These are phyloP conservation scores for Paratinospora sagittata DNA, from an alignment of 164 flowering plant species.

Conservation along the genomic window DNA sequence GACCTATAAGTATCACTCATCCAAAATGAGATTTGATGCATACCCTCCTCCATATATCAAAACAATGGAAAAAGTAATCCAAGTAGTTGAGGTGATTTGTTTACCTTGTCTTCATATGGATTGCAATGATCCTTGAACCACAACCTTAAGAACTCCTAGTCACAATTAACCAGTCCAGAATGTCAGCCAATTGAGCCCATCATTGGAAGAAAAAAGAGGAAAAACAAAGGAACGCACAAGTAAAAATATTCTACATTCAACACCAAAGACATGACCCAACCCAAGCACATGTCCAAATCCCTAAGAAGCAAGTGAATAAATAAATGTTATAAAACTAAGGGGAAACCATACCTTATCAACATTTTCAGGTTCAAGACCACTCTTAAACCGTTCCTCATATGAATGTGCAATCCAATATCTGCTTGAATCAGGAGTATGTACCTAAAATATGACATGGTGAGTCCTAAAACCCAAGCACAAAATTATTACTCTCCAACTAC, in stretches of 20 bases:
- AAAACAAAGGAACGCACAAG: not conserved
- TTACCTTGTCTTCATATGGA: slow-evolving; percentile 85
- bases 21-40: slow-evolving; percentile 8
- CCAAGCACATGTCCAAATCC: too few relatives aligned
- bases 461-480: not conserved
- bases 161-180: slow-evolving; percentile 1
- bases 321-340: not conserved
- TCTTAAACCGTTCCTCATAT: slow-evolving; percentile 58
- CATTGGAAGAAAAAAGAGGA: too few relatives aligned
- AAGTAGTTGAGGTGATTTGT: slow-evolving; percentile 9
- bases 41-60: too few relatives aligned
- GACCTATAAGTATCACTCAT: slow-evolving; percentile 38
- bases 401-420: slow-evolving; percentile 93
- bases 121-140: slow-evolving; percentile 92
- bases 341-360: slow-evolving; percentile 67
- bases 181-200: not conserved
- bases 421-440: slow-evolving; percentile 98
- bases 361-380: slow-evolving; percentile 91
- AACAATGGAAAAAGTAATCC: not conserved
- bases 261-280: too few relatives aligned
- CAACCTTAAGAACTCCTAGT: slow-evolving; percentile 85
- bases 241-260: not conserved
- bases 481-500: not conserved
- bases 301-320: too few relatives aligned
- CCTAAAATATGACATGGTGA: slow-evolving; percentile 32